These are phyloP conservation scores for Yamadazyma trypodendri DNA, from an alignment of 1,139 yeast genomes.

Conservation along the genomic window DNA sequence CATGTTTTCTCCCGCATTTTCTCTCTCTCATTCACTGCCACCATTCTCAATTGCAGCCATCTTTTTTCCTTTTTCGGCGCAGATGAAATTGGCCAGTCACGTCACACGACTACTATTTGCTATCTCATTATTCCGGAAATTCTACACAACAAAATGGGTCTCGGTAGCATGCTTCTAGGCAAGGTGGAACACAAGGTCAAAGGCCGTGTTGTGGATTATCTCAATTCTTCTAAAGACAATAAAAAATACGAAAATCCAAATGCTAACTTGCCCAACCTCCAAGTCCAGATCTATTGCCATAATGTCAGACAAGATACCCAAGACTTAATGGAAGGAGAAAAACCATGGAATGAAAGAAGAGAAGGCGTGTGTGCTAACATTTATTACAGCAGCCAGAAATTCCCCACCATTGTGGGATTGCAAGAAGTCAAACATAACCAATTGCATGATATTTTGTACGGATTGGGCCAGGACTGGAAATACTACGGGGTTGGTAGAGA, in stretches of 20 bases:
- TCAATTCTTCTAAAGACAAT: background rate
- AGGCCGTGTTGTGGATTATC: slow-evolving; percentile 1
- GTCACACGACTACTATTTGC: no score
- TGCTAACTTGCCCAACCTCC: slow-evolving; percentile 14
- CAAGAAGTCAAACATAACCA: slow-evolving; percentile 33
- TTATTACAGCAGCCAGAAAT: slow-evolving; percentile 13
- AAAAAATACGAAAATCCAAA: slow-evolving; percentile 5
- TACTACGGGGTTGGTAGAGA: slow-evolving; percentile 51
- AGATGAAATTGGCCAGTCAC: no score
- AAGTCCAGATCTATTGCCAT: slow-evolving; percentile 31
- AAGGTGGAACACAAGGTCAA: slow-evolving; percentile 2
- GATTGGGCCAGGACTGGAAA: slow-evolving; percentile 30
- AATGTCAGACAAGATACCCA: slow-evolving; percentile 27
- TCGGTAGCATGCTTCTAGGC: slow-evolving; percentile 1
- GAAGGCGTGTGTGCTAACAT: slow-evolving; percentile 23
- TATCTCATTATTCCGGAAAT: no score
- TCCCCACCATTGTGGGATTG: slow-evolving; percentile 29
- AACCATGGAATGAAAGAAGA: slow-evolving; percentile 26
- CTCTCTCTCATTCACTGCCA: no score
- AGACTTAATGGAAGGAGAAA: slow-evolving; percentile 23
- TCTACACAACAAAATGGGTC: slow-evolving; percentile 2
- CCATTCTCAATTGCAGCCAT: no score
- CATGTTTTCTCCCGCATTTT: no score
- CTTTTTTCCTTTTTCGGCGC: no score
- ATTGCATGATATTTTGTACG: slow-evolving; percentile 25